Conservation (phyloP, 2,329 filamentous ascomycete species). For the Talaromyces funiculosus region DNA sequence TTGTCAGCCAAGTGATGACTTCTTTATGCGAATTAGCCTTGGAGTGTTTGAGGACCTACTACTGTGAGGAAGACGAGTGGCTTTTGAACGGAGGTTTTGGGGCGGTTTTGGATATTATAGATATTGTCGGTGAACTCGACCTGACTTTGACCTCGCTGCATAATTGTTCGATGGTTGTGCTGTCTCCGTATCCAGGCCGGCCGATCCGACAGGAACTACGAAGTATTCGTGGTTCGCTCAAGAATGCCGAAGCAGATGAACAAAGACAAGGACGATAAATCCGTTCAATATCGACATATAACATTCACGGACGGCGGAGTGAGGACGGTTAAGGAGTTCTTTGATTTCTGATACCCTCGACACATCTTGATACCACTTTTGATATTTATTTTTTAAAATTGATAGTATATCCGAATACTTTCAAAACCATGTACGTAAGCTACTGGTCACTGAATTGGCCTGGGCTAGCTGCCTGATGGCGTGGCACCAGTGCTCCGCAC, state of each 20-base stretch:
- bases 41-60: constrained; percentile 20
- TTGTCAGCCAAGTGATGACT: constrained; percentile 19
- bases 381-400: neutral
- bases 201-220: neutral
- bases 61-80: constrained; percentile 6
- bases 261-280: neutral
- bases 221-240: neutral
- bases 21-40: constrained; percentile 17
- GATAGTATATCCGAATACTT: neutral
- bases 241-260: neutral
- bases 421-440: neutral
- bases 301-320: neutral
- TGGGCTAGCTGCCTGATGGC: neutral
- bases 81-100: constrained; percentile 16
- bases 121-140: constrained; percentile 15
- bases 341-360: neutral
- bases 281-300: neutral
- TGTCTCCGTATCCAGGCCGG: neutral
- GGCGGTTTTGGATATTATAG: constrained; percentile 18
- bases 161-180: neutral
- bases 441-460: neutral
- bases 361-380: neutral
- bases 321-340: neutral
- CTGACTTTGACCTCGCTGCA: neutral
- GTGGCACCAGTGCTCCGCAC: neutral